A percentile compares a stretch with the other conserved stretches of the same genome.
These are phyloP conservation scores for Sergeia podlipaevii DNA, from an alignment of 208 protist species.

Conservation along the genomic window DNA sequence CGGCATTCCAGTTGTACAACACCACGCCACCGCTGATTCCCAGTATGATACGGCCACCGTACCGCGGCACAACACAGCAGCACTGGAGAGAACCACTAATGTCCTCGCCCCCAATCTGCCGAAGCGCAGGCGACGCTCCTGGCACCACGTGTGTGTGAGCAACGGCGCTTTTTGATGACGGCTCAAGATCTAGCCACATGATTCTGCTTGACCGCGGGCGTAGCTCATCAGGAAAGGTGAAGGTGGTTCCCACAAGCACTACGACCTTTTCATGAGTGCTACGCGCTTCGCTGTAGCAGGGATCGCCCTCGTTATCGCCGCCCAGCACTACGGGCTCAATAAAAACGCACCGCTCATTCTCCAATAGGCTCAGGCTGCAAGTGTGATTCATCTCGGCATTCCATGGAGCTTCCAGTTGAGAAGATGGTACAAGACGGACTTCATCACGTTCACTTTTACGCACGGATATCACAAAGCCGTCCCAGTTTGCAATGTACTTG, in stretches of 20 bases:
- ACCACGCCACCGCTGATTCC: slow-evolving; percentile 73
- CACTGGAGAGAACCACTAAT: slow-evolving; percentile 73
- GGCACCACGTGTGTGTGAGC: not conserved
- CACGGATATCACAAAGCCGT: slow-evolving; percentile 40
- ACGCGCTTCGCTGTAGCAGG: too few species aligned
- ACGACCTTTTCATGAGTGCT: slow-evolving; percentile 16
- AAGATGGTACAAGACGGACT: slow-evolving; percentile 40
- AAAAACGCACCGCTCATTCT: slow-evolving; percentile 85
- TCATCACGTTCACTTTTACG: slow-evolving; percentile 57
- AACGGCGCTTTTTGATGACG: too few species aligned
- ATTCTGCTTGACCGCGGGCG: slow-evolving; percentile 52
- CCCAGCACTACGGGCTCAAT: slow-evolving; percentile 46
- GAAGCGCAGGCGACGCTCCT: slow-evolving; percentile 15
- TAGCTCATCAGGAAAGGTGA: slow-evolving; percentile 77
- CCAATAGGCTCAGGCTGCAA: slow-evolving; percentile 32
- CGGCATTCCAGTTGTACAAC: slow-evolving; percentile 59
- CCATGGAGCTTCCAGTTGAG: slow-evolving; percentile 23
- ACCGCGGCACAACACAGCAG: slow-evolving; percentile 69
- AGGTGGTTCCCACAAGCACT: slow-evolving; percentile 64
- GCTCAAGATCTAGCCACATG: slow-evolving; percentile 47
- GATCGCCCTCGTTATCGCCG: slow-evolving; percentile 12
- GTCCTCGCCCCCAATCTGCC: slow-evolving; percentile 42
- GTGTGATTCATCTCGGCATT: not conserved
- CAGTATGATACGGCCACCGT: slow-evolving; percentile 60
- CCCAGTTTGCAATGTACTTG: slow-evolving; percentile 47